Conservation (phyloP, 1,139 yeast species). For the Hansenula lynferdii region DNA sequence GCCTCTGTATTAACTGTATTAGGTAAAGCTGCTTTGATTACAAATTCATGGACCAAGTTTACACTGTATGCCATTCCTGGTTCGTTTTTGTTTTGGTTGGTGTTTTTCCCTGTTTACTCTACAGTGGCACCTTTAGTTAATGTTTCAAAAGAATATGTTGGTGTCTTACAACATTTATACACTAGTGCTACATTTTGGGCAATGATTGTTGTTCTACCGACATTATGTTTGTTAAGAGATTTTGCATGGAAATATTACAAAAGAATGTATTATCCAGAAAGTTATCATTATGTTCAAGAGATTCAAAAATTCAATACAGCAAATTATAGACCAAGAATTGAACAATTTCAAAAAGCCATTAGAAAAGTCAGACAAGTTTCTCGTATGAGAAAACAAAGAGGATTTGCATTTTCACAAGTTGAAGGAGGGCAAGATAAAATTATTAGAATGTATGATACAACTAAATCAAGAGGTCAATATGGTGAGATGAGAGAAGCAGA, state of each 20-base stretch:
- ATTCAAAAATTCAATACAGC: slow-evolving; percentile 94
- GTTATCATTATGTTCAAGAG: slow-evolving; percentile 94
- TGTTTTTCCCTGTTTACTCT: slow-evolving; percentile 85
- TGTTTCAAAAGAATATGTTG: slow-evolving; percentile 81
- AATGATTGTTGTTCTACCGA: slow-evolving; percentile 67
- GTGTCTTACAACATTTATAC: slow-evolving; percentile 72
- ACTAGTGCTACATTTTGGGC: slow-evolving; percentile 86
- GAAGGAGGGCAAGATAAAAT: slow-evolving; percentile 90
- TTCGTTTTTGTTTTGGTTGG: slow-evolving; percentile 78
- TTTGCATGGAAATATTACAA: slow-evolving; percentile 92
- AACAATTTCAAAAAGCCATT: slow-evolving; percentile 95
- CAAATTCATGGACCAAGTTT: slow-evolving; percentile 93
- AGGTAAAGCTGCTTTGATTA: slow-evolving; percentile 91
- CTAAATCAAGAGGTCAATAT: slow-evolving; percentile 50
- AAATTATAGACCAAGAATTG: slow-evolving; percentile 92
- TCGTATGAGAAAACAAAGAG: slow-evolving; percentile 96
- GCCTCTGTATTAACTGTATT: slow-evolving; percentile 84
- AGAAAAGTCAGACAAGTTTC: slow-evolving; percentile 97
- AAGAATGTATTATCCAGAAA: slow-evolving; percentile 85
- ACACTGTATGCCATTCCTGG: slow-evolving; percentile 94
- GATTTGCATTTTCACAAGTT: slow-evolving; percentile 96
- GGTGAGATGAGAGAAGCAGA: slow-evolving; percentile 44
- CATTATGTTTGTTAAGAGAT: slow-evolving; percentile 79
- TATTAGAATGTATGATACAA: slow-evolving; percentile 92
- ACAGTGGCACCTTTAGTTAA: slow-evolving; percentile 77